Evolutionary conservation across 768 basidiomycete genomes (phyloP), one percentile per base, ranked within the genome.

Genomic region (Panaeolus cyanescens): DNA sequence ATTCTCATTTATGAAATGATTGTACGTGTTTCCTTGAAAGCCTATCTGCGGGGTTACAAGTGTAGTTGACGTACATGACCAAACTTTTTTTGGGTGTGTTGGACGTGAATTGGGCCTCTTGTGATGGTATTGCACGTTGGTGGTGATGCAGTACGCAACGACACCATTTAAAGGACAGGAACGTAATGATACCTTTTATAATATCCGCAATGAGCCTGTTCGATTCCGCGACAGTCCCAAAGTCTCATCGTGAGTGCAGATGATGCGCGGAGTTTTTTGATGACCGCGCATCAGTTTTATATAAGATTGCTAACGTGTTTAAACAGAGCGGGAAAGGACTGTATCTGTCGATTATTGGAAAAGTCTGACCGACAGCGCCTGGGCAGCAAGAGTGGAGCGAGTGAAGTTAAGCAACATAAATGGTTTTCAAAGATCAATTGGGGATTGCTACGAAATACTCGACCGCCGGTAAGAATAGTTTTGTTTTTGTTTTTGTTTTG

Each of bases 1-100:
- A 98, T 99, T 70, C 86, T 99, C 70, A 93, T 99, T 69, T 97
- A 95, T 80, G 97, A 99, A 80, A 97, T 97, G 94, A 95, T 96
- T 76, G 93, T 95, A 83, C 84, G 93, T 87, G 58, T 71, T 65
- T 66, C 58, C 60, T 50, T 20, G 57, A 63, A 73, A 66, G 67
- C 70, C 71, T 71, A 72, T 72, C 67, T 64, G 67, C 64, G 62
- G 61, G 70, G 58, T 45, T 59, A 63, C 59, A 68, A 63, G 63
- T 34, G 66, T 75, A 67, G 76, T 70, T 78, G 72, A 75, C 75
- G 75, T 75, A 70, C 68, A 66, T 67, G 68, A 67, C 62, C 45
- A 50, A 22, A 25, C 45, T 54, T 65, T 59, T 72, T 71, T 69
- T 68, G 65, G 63, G 33, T 57, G 19, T 55, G n/a, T n/a, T n/a